Percentiles rank a stretch among this genome's conserved stretches.
Evolutionary conservation across 116 monocot genomes (phyloP).

Genomic region (Iris pallida): DNA sequence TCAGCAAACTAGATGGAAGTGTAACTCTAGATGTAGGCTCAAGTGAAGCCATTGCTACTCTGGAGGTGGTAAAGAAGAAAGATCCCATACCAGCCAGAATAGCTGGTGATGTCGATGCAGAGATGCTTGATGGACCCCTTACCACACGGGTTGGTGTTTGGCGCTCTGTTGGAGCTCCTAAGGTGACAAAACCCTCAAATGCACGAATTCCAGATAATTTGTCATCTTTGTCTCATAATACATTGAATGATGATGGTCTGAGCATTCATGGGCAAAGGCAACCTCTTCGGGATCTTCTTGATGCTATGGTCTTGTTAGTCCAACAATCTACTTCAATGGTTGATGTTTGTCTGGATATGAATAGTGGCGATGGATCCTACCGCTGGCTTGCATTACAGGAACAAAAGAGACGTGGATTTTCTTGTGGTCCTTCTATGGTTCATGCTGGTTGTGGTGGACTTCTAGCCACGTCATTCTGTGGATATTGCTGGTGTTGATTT

Average conservation of each 20-base stretch:
- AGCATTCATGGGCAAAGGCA: constrained; percentile 32
- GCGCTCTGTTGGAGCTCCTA: constrained; percentile 71
- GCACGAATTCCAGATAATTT: constrained; percentile 29
- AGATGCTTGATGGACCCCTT: constrained; percentile 44
- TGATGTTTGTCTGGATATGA: constrained; percentile 76
- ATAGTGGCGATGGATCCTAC: constrained; percentile 73
- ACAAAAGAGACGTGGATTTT: constrained; percentile 74
- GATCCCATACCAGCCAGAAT: constrained; percentile 68
- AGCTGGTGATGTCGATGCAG: constrained; percentile 67
- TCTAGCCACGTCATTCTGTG: constrained; percentile 72
- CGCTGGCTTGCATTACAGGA: constrained; percentile 81
- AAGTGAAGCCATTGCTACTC: constrained; percentile 22
- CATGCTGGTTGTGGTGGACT: constrained; percentile 99
- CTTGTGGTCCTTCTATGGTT: constrained; percentile 85
- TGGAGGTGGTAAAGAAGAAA: constrained; percentile 50
- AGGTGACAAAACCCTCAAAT: constrained; percentile 43
- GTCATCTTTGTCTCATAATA: constrained; percentile 35
- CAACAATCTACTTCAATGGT: constrained; percentile 87
- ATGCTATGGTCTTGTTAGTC: constrained; percentile 71
- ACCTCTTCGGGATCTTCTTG: constrained; percentile 78
- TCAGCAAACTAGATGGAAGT: constrained; percentile 28
- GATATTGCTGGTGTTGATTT: constrained; percentile 95
- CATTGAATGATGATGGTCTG: constrained; percentile 37
- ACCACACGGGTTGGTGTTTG: constrained; percentile 77
- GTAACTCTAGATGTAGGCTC: constrained; percentile 26